Percentiles rank a stretch among this genome's conserved stretches.
Conservation (phyloP, 2,329 filamentous ascomycete species). For the Colletotrichum siamense region DNA sequence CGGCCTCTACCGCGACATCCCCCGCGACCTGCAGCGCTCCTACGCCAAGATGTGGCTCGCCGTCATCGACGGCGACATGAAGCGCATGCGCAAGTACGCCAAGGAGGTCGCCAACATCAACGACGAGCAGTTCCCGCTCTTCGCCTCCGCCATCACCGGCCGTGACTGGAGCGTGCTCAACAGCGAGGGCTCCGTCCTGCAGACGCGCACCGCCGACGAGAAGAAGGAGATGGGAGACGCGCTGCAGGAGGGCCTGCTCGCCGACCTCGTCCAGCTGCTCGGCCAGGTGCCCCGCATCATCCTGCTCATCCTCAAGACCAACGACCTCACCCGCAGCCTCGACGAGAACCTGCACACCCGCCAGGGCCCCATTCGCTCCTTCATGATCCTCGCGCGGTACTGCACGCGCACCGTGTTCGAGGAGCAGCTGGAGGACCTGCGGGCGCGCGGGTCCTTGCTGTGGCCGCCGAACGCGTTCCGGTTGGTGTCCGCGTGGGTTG, state of each 20-base stretch:
- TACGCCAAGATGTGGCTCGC: constrained; percentile 99
- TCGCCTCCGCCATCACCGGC: constrained; percentile 95
- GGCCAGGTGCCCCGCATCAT: constrained; percentile 92
- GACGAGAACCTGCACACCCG: constrained; percentile 88
- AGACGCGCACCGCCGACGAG: constrained; percentile 73
- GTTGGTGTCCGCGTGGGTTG: constrained; percentile 61
- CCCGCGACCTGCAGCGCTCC: constrained; percentile 75
- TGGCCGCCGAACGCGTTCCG: constrained; percentile 63
- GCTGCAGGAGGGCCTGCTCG: constrained; percentile 85
- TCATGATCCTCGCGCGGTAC: constrained; percentile 73
- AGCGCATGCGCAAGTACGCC: constrained; percentile 85
- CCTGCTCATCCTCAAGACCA: constrained; percentile 94
- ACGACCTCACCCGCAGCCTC: constrained; percentile 90
- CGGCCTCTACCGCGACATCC: constrained; percentile 93
- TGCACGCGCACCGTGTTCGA: constrained; percentile 70
- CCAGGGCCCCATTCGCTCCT: constrained; percentile 67
- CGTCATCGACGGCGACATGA: constrained; percentile 87
- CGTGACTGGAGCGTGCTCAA: constrained; percentile 81
- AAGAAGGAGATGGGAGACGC: constrained; percentile 86
- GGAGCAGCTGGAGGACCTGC: constrained; percentile 66
- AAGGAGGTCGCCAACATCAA: constrained; percentile 87
- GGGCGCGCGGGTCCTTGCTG: constrained; percentile 56
- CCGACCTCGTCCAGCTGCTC: constrained; percentile 86
- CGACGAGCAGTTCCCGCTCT: constrained; percentile 91
- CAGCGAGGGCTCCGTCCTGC: constrained; percentile 47